Conservation (phyloP, 352 stramenopile genomes). For the Phytophthora europaea region DNA sequence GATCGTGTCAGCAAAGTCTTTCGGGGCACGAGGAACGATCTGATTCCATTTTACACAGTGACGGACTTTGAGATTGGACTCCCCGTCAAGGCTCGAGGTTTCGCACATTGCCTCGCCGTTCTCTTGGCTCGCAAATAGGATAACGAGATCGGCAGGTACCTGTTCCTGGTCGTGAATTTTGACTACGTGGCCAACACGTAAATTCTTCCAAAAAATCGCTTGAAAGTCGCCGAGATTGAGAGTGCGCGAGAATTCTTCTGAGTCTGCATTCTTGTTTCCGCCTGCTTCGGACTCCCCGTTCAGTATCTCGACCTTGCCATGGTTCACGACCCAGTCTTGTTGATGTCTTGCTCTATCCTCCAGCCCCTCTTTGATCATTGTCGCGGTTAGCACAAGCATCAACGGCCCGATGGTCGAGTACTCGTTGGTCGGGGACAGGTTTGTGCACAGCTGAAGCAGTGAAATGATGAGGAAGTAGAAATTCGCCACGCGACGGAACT, state of each 20-base stretch:
- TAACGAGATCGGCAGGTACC: slow-evolving; percentile 93
- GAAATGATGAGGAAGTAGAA: slow-evolving; percentile 98
- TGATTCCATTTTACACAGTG: slow-evolving; percentile 72
- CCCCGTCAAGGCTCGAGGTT: slow-evolving; percentile 85
- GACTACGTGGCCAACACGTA: slow-evolving; percentile 91
- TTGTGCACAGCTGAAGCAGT: slow-evolving; percentile 93
- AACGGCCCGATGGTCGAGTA: slow-evolving; percentile 90
- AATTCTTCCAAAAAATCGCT: slow-evolving; percentile 81
- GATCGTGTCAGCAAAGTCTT: slow-evolving; percentile 65
- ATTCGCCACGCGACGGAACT: slow-evolving; percentile 97
- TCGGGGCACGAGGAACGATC: slow-evolving; percentile 41
- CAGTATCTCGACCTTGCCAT: slow-evolving; percentile 59
- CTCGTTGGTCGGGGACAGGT: slow-evolving; percentile 88
- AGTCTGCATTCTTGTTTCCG: slow-evolving; percentile 6
- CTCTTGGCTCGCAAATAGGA: slow-evolving; percentile 88
- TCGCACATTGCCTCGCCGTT: slow-evolving; percentile 82
- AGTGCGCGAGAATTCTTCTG: slow-evolving; percentile 9
- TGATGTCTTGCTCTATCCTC: slow-evolving; percentile 82
- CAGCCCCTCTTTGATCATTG: slow-evolving; percentile 88
- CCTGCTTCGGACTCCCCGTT: slow-evolving; percentile 8
- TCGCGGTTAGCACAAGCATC: slow-evolving; percentile 80
- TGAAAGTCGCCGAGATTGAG: slow-evolving; percentile 56
- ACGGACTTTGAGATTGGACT: slow-evolving; percentile 87
- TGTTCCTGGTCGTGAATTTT: slow-evolving; percentile 90
- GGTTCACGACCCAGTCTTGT: slow-evolving; percentile 81